Conservation (phyloP, 73 alveolate genomes). For the Blepharisma stoltei region DNA sequence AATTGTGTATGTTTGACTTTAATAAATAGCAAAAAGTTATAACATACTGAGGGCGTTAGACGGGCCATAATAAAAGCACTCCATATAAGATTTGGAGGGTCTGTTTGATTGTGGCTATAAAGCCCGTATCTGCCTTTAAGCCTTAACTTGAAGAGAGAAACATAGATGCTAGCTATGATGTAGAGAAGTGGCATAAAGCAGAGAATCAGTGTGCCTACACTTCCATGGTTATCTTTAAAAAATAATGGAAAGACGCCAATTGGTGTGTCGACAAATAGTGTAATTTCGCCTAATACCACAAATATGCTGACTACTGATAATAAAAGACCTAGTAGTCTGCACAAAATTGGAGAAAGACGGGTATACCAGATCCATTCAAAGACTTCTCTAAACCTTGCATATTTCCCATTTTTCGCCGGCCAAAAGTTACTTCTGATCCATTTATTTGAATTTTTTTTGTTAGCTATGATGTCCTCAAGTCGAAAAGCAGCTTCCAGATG, state of each 20-base stretch:
- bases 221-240: conserved; percentile 11
- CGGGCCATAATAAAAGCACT: conserved; percentile 20
- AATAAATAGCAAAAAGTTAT: conserved; percentile 28
- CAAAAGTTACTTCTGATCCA: conserved; percentile 19
- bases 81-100: conserved; percentile 21
- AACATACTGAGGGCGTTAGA: background rate
- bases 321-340: background rate
- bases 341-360: background rate
- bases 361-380: conserved; percentile 22
- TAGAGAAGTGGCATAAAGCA: conserved; percentile 24
- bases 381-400: conserved; percentile 10
- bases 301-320: background rate
- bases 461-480: conserved; percentile 7
- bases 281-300: conserved; percentile 27
- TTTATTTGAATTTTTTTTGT: background rate
- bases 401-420: conserved; percentile 12
- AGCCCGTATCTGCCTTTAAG: conserved; percentile 15
- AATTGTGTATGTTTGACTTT: conserved; percentile 11
- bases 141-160: background rate
- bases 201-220: conserved; percentile 1
- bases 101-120: conserved; percentile 28
- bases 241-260: conserved; percentile 23
- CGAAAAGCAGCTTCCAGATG: background rate
- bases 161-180: background rate
- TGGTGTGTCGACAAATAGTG: conserved; percentile 5